Percentiles rank a stretch among this genome's conserved stretches.
These are phyloP conservation scores for Mycosarcoma mackinlayi DNA, from an alignment of 1,284 basidiomycete species.

Conservation along the genomic window DNA sequence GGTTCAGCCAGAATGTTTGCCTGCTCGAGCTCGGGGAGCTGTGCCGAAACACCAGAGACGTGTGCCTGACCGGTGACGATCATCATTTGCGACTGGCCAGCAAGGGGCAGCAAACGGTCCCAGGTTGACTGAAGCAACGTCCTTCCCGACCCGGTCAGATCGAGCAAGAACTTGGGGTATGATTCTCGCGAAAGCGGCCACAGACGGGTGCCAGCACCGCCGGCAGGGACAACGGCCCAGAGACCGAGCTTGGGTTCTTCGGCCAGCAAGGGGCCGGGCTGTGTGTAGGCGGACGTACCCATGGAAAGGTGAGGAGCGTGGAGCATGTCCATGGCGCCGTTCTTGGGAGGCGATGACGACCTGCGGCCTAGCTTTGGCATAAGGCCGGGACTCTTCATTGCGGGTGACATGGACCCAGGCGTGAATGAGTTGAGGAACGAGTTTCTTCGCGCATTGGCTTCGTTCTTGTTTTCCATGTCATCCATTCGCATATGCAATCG, in stretches of 20 bases:
- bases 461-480: slow-evolving; percentile 44
- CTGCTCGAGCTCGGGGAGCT: slow-evolving; percentile 56
- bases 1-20: slow-evolving; percentile 65
- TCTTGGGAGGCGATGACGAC: slow-evolving; percentile 53
- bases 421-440: slow-evolving; percentile 38
- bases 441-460: slow-evolving; percentile 27
- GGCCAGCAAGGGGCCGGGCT: slow-evolving; percentile 55
- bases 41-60: slow-evolving; percentile 54
- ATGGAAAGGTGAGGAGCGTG: slow-evolving; percentile 48
- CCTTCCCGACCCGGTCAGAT: slow-evolving; percentile 61
- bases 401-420: slow-evolving; percentile 40
- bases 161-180: slow-evolving; percentile 66
- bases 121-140: slow-evolving; percentile 65
- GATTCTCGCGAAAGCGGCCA: slow-evolving; percentile 65
- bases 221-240: slow-evolving; percentile 66
- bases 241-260: slow-evolving; percentile 63
- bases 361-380: slow-evolving; percentile 30
- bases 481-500: slow-evolving; percentile 58
- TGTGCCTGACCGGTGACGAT: slow-evolving; percentile 64
- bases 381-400: slow-evolving; percentile 41
- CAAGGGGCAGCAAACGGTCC: slow-evolving; percentile 62
- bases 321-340: slow-evolving; percentile 21
- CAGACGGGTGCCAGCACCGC: slow-evolving; percentile 65
- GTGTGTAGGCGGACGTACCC: slow-evolving; percentile 19
- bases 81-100: slow-evolving; percentile 57